Conservation (phyloP, 306 rosid genomes). For the Gastrolobium bilobum region DNA sequence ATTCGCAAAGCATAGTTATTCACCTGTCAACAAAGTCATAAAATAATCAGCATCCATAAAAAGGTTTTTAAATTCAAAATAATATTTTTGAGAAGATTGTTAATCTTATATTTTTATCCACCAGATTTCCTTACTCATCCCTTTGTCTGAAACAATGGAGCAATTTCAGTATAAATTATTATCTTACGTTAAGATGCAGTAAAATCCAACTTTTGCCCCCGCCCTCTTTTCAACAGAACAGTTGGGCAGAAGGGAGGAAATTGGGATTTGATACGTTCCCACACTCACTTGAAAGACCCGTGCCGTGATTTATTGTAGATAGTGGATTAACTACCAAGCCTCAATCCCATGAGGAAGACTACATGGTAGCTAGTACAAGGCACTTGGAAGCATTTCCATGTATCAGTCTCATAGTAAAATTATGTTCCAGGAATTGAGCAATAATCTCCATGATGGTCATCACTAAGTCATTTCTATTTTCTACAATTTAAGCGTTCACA, state of each 20-base stretch:
- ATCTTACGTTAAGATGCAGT: conserved; percentile 28
- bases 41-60: conserved; percentile 38
- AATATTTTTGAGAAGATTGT: background rate
- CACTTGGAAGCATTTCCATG: conserved; percentile 4
- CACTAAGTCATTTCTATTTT: conserved; percentile 7
- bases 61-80: background rate
- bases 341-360: conserved; percentile 4
- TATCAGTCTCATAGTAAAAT: background rate
- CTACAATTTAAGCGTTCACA: background rate
- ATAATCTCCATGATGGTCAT: background rate
- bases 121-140: background rate
- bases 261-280: background rate
- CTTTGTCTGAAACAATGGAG: background rate
- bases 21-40: conserved; percentile 65
- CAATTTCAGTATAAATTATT: background rate
- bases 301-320: conserved; percentile 17
- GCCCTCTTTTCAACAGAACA: background rate
- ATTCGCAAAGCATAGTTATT: conserved; percentile 90
- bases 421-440: background rate
- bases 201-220: background rate
- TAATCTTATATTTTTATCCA: background rate
- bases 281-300: background rate
- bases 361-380: background rate
- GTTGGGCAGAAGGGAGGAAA: background rate
- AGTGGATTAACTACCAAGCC: conserved; percentile 15